These are phyloP conservation scores for Tulasnella sp. DNA, from an alignment of 768 basidiomycete species.

Conservation along the genomic window DNA sequence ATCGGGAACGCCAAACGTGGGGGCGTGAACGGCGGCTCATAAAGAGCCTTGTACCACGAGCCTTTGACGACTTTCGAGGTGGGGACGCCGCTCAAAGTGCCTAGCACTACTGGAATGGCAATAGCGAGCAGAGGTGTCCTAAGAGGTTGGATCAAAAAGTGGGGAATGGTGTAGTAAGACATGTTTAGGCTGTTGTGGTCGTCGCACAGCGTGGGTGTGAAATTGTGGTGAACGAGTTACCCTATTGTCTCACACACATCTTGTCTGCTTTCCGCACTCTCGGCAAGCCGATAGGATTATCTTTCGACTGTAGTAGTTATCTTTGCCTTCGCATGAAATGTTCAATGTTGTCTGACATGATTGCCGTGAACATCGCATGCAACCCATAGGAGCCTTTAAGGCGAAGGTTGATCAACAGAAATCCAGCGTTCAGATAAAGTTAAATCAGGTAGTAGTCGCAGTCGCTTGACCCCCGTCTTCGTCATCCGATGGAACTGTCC, in stretches of 20 bases:
- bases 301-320: no score
- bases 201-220: neutral
- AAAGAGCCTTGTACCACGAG: slow-evolving; percentile 50
- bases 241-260: neutral
- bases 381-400: no score
- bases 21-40: slow-evolving; percentile 41
- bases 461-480: no score
- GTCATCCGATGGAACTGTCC: neutral
- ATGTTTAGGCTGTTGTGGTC: slow-evolving; percentile 23
- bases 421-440: no score
- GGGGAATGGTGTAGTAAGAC: slow-evolving; percentile 36
- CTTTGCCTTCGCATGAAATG: no score
- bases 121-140: slow-evolving; percentile 47
- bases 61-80: slow-evolving; percentile 38
- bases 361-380: no score
- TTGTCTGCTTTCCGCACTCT: no score
- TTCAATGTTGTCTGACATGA: no score
- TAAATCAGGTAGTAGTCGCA: no score
- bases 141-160: slow-evolving; percentile 42
- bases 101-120: slow-evolving; percentile 48
- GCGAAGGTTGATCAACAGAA: no score
- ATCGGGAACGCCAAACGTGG: slow-evolving; percentile 47
- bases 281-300: no score
- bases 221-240: neutral
- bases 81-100: slow-evolving; percentile 41